Evolutionary conservation across 805 yeast species (phyloP), one percentile per base, ranked within the genome.

Genomic region (Alloascoidea africana): DNA sequence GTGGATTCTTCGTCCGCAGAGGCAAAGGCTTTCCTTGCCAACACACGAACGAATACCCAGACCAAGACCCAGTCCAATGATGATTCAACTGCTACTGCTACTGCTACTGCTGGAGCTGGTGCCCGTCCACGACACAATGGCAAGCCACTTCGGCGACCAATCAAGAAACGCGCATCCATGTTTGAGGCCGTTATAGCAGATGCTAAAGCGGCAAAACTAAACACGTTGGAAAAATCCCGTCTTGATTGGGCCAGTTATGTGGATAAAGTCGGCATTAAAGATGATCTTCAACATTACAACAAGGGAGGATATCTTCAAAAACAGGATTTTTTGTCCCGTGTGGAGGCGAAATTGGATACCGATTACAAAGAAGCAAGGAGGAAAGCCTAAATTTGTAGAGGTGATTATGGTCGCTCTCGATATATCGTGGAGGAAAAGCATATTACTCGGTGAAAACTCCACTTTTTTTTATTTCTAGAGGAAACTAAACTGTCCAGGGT

Each of bases 201-300:
- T 6, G 65, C 81, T 2, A 72, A 78, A 44, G 76, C 80, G 46
- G 74, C 83, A 19, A 89, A 85, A 53, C 64, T 91, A 43, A 82
- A 94, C 16, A 91, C 98, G 0, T 62, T 91, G 44, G 97, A 91
- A 53, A 91, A 91, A 57, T 82, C 94, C 1, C 65, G 94, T 44
- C 64, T 91, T 37, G 98, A 91, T 57, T 91, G 97, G 94, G 93
- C 94, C 1, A 73, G 82, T 35, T 86, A 82, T 58, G 96, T 91
- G 18, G 96, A 89, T 57, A 69, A 80, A 45, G 76, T 77, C 44
- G 86, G 86, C 39, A 76, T 91, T 35, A 66, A 71, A 38, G 96
- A 84, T 45, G 98, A 91, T 44, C 68, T 91, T 51, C 68, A 66
- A 36, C 67, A 71, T 40, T 80, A 78, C 51, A 87, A 86, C 53